phyloP scores from a whole-genome alignment of 2,329 filamentous ascomycete species.

The Colletotrichum tofieldiae region DNA sequence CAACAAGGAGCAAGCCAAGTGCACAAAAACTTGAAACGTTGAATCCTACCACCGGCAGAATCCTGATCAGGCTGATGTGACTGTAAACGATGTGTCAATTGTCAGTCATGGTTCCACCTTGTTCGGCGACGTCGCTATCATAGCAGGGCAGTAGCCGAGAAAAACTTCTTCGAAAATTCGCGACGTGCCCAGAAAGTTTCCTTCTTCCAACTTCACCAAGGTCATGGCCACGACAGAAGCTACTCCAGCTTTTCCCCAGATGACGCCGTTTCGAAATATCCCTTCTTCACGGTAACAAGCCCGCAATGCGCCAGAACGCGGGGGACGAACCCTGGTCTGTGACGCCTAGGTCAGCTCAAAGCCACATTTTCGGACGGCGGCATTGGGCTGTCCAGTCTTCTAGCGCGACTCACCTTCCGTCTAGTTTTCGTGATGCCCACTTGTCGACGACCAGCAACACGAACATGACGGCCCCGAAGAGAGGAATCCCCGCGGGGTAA shows the following conservation, averaged over 20 bases:
- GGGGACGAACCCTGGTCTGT: conserved; percentile 37
- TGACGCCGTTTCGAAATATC: conserved; percentile 16
- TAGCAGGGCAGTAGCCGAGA: not conserved
- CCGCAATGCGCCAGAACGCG: conserved; percentile 35
- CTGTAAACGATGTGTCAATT: conserved; percentile 30
- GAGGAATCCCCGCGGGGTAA: conserved; percentile 40
- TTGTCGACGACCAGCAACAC: conserved; percentile 34
- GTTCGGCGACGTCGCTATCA: not conserved
- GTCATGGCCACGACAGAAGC: not conserved
- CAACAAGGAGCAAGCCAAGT: conserved; percentile 28
- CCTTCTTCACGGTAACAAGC: conserved; percentile 30
- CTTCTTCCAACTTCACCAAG: conserved; percentile 2
- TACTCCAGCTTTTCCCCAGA: conserved; percentile 36
- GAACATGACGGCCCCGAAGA: conserved; percentile 11
- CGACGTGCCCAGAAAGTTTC: conserved; percentile 30
- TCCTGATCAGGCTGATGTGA: conserved; percentile 10
- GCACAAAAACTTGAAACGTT: conserved; percentile 32
- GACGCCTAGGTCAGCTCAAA: conserved; percentile 25
- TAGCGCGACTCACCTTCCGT: conserved; percentile 40
- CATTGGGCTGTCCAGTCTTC: conserved; percentile 12
- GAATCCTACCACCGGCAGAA: not conserved
- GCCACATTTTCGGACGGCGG: conserved; percentile 24
- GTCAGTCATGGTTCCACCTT: conserved; percentile 24
- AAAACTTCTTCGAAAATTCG: conserved; percentile 5
- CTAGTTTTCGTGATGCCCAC: conserved; percentile 42